Evolutionary conservation across 2,329 filamentous ascomycete species (phyloP), one percentile per base, ranked within the genome.

Genomic region (Colletotrichum eremochloae): DNA sequence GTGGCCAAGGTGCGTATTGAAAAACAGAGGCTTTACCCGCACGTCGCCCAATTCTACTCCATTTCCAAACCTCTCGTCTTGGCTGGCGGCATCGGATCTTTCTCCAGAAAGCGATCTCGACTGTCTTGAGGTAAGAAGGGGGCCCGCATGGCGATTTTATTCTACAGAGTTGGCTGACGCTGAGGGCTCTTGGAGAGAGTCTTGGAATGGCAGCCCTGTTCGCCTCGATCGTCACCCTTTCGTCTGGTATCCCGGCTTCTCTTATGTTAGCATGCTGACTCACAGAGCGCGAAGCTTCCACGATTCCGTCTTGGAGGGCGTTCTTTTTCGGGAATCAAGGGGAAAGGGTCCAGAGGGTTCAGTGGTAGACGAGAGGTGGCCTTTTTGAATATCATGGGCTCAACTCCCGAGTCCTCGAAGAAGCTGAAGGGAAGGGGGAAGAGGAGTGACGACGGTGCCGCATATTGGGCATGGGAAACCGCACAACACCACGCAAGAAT

Each of bases 1-100:
- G 55, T 48, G 68, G 69, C 69, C 69, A 72, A 72, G 69, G 64
- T 56, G 20, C 55, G 20, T 46, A 48, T 5, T 60, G 65, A 11
- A 64, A 53, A 64, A 60, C 61, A 50, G 20, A 42, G 33, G 42
- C 53, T 56, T 24, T 24, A 24, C 31, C 69, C 69, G 44, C 44
- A 42, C 42, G 5, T 4, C 20, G 20, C 42, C 36, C 6, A 38
- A 53, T 56, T 60, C 11, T 48, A 63, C 11, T 68, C 11, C 50
- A 29, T 53, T 24, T n/a, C 44, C 20, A 8, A 31, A 33, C 44
- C 44, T 55, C 69, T 36, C 46, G 46, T 53, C 44, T 46, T 38
- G 11, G 40, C 29, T 24, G 44, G 11, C 31, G 1, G 20, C 14
- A 56, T 20, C 31, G 33, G 15, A 33, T 56, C 57, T 20, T 2